A percentile compares a stretch with the other conserved stretches of the same genome.
phyloP scores from a whole-genome alignment of 2,329 filamentous ascomycete genomes.

The Tolypocladium capitatum region DNA sequence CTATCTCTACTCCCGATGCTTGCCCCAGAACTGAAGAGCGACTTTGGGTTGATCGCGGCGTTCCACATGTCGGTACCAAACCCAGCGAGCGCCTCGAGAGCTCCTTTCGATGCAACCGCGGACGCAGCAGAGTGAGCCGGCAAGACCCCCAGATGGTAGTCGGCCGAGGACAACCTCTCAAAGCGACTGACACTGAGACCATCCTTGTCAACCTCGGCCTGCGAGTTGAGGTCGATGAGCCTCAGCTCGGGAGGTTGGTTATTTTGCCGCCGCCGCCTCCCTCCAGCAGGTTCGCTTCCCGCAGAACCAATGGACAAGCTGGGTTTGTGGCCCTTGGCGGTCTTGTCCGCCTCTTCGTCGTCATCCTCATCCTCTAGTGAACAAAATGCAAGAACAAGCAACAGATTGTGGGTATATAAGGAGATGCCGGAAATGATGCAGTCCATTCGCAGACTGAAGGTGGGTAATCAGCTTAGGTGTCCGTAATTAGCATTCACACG shows the following conservation, averaged over 20 bases:
- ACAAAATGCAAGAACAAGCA: constrained; percentile 86
- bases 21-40: constrained; percentile 75
- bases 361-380: constrained; percentile 59
- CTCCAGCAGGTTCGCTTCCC: constrained; percentile 47
- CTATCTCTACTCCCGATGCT: constrained; percentile 55
- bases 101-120: constrained; percentile 50
- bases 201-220: constrained; percentile 79
- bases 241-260: constrained; percentile 79
- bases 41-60: constrained; percentile 72
- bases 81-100: constrained; percentile 62
- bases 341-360: constrained; percentile 19
- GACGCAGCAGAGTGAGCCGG: constrained; percentile 59
- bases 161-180: constrained; percentile 71
- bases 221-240: constrained; percentile 76
- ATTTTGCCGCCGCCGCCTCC: constrained; percentile 58
- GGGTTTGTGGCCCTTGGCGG: constrained; percentile 24
- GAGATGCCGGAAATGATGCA: constrained; percentile 97
- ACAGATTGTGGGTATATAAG: constrained; percentile 81
- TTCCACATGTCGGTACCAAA: constrained; percentile 75
- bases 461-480: neutral
- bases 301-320: constrained; percentile 32
- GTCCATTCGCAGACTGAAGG: constrained; percentile 73
- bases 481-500: neutral
- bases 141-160: constrained; percentile 81
- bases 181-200: constrained; percentile 75